These are phyloP conservation scores for Trametopsis cervina DNA, from an alignment of 768 basidiomycete genomes.

Conservation along the genomic window DNA sequence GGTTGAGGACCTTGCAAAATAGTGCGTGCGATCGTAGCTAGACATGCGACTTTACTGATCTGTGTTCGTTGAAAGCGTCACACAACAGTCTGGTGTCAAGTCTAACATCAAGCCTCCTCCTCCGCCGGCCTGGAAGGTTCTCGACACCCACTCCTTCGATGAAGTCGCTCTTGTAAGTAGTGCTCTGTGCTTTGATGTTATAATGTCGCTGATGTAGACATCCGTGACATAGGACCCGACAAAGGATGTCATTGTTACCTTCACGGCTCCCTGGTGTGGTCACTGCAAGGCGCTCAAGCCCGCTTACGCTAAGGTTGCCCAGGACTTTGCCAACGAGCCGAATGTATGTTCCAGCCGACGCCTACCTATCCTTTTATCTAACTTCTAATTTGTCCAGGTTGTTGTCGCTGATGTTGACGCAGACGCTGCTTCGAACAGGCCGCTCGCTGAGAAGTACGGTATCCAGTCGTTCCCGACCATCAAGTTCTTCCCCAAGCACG, in stretches of 20 bases:
- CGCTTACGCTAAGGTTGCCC: conserved; percentile 77
- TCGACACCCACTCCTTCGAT: conserved; percentile 71
- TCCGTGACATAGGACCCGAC: conserved; percentile 51
- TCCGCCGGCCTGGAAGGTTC: conserved; percentile 57
- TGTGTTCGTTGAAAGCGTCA: conserved; percentile 44
- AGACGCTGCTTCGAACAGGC: conserved; percentile 74
- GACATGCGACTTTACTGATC: neutral
- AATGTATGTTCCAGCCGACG: conserved; percentile 42
- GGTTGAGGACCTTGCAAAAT: conserved; percentile 64
- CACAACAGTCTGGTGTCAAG: conserved; percentile 70
- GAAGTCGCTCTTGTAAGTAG: conserved; percentile 56
- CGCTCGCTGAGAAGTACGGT: conserved; percentile 62
- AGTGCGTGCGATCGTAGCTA: conserved; percentile 41
- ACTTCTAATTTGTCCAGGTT: conserved; percentile 42
- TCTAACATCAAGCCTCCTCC: conserved; percentile 86
- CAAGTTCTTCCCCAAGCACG: conserved; percentile 84
- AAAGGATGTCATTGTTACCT: conserved; percentile 83
- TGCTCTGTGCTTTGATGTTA: too few relatives aligned
- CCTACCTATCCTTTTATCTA: neutral
- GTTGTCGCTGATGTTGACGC: conserved; percentile 89
- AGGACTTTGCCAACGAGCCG: conserved; percentile 68
- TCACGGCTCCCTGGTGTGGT: conserved; percentile 86
- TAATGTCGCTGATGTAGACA: too few relatives aligned
- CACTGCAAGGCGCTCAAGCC: conserved; percentile 95
- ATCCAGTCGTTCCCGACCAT: conserved; percentile 86